Evolutionary conservation across 2,329 filamentous ascomycete species (phyloP).

Genomic region (Aspergillus persii): DNA sequence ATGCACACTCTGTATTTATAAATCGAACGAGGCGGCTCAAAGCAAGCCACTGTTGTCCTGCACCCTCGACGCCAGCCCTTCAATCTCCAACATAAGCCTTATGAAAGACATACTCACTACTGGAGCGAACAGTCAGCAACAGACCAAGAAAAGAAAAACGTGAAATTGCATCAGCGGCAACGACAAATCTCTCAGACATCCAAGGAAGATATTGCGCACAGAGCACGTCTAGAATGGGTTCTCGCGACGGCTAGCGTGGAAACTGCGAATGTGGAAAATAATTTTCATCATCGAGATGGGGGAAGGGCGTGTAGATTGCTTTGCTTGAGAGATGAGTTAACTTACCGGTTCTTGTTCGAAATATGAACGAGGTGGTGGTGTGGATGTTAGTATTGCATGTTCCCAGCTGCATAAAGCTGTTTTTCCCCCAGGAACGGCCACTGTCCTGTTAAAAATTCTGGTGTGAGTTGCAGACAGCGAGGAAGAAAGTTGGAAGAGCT

Average conservation of each 20-base stretch:
- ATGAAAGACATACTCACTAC: background rate
- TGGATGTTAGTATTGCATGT: background rate
- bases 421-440: background rate
- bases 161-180: background rate
- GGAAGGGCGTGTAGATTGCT: background rate
- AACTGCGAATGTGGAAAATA: conserved; percentile 44
- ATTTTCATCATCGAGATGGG: conserved; percentile 38
- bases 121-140: background rate
- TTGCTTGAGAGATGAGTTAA: background rate
- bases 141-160: background rate
- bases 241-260: conserved; percentile 39
- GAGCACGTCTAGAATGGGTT: conserved; percentile 34
- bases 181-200: conserved; percentile 31
- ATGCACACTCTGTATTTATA: background rate
- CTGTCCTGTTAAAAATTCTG: background rate
- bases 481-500: background rate
- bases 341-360: background rate
- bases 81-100: background rate
- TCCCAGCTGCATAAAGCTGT: conserved; percentile 7
- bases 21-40: background rate
- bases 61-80: background rate
- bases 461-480: background rate
- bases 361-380: background rate
- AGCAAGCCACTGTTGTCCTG: background rate
- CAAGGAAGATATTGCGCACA: conserved; percentile 40